These are phyloP conservation scores for Sanghuangporus sanghuang DNA, from an alignment of 1,284 basidiomycete genomes.

Conservation along the genomic window DNA sequence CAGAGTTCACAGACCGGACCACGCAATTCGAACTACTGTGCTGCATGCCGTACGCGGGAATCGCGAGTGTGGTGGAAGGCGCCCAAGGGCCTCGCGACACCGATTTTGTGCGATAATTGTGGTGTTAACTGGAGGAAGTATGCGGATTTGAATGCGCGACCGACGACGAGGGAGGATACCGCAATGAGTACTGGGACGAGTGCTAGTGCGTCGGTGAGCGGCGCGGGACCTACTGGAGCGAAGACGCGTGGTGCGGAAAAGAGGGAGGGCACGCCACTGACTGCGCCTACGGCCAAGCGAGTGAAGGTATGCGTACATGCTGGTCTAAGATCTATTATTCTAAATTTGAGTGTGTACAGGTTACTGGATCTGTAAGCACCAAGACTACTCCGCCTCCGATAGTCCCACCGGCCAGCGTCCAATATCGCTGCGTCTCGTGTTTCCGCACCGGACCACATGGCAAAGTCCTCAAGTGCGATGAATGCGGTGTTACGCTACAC, in stretches of 20 bases:
- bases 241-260: constrained; percentile 55
- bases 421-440: constrained; percentile 74
- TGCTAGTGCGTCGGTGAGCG: constrained; percentile 1
- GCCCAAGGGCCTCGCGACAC: constrained; percentile 67
- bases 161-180: constrained; percentile 59
- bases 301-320: constrained; percentile 47
- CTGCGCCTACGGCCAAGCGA: constrained; percentile 56
- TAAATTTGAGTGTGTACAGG: constrained; percentile 31
- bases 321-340: not conserved
- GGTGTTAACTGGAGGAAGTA: constrained; percentile 86
- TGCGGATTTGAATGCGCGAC: constrained; percentile 74
- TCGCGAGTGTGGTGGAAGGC: constrained; percentile 83
- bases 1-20: constrained; percentile 41
- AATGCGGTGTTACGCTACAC: constrained; percentile 74
- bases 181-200: constrained; percentile 7
- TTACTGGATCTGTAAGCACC: constrained; percentile 40
- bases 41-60: constrained; percentile 72
- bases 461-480: constrained; percentile 74
- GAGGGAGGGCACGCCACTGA: constrained; percentile 73
- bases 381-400: constrained; percentile 55
- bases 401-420: constrained; percentile 29
- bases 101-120: constrained; percentile 76
- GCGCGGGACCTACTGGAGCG: constrained; percentile 30
- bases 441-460: constrained; percentile 66
- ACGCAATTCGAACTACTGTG: constrained; percentile 44